These are phyloP conservation scores for Hypoxylon sp. DNA, from an alignment of 2,329 filamentous ascomycete genomes.

Conservation along the genomic window DNA sequence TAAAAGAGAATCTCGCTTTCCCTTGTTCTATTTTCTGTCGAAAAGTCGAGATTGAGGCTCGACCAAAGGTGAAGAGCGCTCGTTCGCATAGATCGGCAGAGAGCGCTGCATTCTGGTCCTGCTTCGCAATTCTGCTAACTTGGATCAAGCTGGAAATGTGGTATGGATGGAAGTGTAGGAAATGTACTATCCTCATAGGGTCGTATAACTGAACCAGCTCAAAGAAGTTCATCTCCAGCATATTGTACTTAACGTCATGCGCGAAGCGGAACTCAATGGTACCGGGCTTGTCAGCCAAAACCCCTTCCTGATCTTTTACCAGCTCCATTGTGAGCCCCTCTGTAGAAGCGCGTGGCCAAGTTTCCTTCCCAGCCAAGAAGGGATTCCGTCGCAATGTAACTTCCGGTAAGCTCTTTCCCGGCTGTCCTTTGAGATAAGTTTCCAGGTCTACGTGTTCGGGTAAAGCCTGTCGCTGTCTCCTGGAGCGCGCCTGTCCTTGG, in stretches of 20 bases:
- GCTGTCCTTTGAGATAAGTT: conserved; percentile 67
- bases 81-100: conserved; percentile 91
- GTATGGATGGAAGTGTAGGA: conserved; percentile 84
- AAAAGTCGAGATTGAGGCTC: conserved; percentile 87
- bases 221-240: conserved; percentile 82
- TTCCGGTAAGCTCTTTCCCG: conserved; percentile 76
- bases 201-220: conserved; percentile 85
- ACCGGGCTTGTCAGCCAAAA: conserved; percentile 58
- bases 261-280: conserved; percentile 82
- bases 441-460: conserved; percentile 70
- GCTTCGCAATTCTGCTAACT: conserved; percentile 91
- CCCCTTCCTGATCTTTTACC: conserved; percentile 57
- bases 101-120: conserved; percentile 88
- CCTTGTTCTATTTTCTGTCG: conserved; percentile 81
- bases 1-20: conserved; percentile 84
- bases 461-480: conserved; percentile 55
- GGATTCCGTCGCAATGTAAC: conserved; percentile 82
- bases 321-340: conserved; percentile 87
- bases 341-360: conserved; percentile 85
- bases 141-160: conserved; percentile 95
- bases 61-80: conserved; percentile 93
- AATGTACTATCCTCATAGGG: conserved; percentile 83
- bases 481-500: conserved; percentile 57
- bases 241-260: conserved; percentile 81
- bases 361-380: conserved; percentile 88